A percentile compares a stretch with the other conserved stretches of the same genome.
Evolutionary conservation across 140 eudicot genomes (phyloP).

Genomic region (Senecio squalidus): DNA sequence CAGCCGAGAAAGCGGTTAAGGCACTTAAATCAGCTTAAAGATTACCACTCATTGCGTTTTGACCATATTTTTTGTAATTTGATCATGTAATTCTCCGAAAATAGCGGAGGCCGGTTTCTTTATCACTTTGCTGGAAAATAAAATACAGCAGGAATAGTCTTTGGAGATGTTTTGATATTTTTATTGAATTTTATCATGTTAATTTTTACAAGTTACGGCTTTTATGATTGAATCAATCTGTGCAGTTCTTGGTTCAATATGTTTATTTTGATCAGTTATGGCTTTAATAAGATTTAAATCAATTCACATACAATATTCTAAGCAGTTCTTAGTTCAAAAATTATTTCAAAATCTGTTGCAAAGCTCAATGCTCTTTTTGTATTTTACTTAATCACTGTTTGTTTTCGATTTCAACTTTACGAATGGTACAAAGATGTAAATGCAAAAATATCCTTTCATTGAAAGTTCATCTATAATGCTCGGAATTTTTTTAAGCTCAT

Average conservation of each 20-base stretch:
- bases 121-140: conserved; percentile 13
- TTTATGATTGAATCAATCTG: not conserved
- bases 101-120: not conserved
- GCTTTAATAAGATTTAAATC: no score
- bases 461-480: not conserved
- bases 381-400: no score
- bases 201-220: not conserved
- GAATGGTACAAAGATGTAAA: no score
- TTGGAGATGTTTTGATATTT: not conserved
- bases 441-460: not conserved
- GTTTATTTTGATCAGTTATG: no score
- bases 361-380: no score
- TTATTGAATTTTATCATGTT: not conserved
- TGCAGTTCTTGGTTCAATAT: no score
- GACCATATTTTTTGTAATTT: not conserved
- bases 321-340: no score
- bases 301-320: no score
- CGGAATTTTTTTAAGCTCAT: no score
- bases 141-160: conserved; percentile 3
- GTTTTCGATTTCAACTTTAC: no score
- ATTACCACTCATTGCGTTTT: not conserved
- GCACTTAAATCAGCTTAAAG: conserved; percentile 35
- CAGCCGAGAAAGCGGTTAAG: conserved; percentile 95
- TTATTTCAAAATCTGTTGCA: no score
- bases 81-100: conserved; percentile 1